Base-by-base conservation (phyloP, 208 protist genomes). In the Leishmania lainsoni region DNA sequence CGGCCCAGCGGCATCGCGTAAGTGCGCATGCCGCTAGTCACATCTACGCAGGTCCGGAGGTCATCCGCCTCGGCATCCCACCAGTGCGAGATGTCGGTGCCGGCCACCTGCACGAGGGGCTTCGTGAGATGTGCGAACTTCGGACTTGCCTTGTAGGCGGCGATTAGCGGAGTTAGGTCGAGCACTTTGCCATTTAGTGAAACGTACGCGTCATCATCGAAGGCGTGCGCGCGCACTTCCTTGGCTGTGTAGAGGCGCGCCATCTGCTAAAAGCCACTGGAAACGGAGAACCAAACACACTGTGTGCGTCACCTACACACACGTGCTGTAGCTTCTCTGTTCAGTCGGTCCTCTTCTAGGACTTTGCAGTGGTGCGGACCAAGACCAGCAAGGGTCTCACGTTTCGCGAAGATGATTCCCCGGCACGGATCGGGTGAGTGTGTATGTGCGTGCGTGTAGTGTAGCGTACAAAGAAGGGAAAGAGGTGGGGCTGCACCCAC, bases 21-120 rank as follows among this genome's bases (percentile, higher is more conserved):
- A 45, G 90, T 92, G 45, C 88, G 83, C 83, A 98, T 92, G 12
- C 95, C 95, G 12, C 93, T 97, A 49, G 87, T 86, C 35, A 91
- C 81, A 84, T 99, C 96, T 3, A 98, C 88, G 81, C 93, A 97
- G 12, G 84, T 94, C 59, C 92, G 91, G 0, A 98, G 76, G 77
- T 98, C 96, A 61, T 87, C 84, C 5, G 89, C 90, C 9, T 81
- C 78, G 56, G 80, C 78, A 79, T 99, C 95, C 81, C 94, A 98
- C 95, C 95, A 98, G 89, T 99, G 96, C 2, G 94, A 95, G 75
- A 99, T 98, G 80, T 99, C 96, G 6, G 78, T 92, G 22, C 96
- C 96, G 2, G 95, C 95, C 26, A 89, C 92, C 45, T 89, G 89
- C 12, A 98, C 87, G 1, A 98, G 85, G 29, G 94, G 94, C 81